These are phyloP conservation scores for Erodium trifolium DNA, from an alignment of 441 rosid species.

Conservation along the genomic window DNA sequence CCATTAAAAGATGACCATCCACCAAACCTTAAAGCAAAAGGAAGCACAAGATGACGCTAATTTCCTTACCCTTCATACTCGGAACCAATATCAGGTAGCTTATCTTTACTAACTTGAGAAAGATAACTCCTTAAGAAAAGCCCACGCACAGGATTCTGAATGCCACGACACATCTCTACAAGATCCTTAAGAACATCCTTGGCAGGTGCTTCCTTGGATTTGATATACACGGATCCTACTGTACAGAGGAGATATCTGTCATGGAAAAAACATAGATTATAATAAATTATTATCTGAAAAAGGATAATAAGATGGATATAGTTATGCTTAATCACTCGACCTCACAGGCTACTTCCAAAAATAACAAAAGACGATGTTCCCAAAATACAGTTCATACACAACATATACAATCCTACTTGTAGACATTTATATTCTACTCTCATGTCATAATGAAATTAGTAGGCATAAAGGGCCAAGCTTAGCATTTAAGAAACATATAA, in stretches of 20 bases:
- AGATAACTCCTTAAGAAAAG: constrained; percentile 78
- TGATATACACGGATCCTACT: constrained; percentile 69
- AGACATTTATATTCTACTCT: neutral
- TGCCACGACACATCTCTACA: constrained; percentile 81
- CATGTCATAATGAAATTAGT: neutral
- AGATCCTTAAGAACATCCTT: constrained; percentile 78
- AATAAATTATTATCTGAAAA: neutral
- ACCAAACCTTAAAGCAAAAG: constrained; percentile 1
- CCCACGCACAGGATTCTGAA: constrained; percentile 76
- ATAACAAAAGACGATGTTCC: neutral
- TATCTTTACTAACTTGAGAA: constrained; percentile 69
- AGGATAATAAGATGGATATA: neutral
- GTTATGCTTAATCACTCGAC: neutral
- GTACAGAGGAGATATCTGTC: constrained; percentile 68
- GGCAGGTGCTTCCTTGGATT: constrained; percentile 78
- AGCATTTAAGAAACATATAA: neutral
- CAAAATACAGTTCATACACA: neutral
- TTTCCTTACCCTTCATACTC: constrained; percentile 71
- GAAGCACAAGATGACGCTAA: constrained; percentile 8
- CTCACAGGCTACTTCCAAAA: neutral
- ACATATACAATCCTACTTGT: too few relatives aligned
- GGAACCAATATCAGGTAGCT: constrained; percentile 69
- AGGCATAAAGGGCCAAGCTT: neutral
- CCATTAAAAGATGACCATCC: neutral
- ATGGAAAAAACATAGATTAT: constrained; percentile 12